Percentiles rank a stretch among this genome's conserved stretches.
Evolutionary conservation across 768 basidiomycete species (phyloP).

Genomic region (Rhizopogon vulgaris): DNA sequence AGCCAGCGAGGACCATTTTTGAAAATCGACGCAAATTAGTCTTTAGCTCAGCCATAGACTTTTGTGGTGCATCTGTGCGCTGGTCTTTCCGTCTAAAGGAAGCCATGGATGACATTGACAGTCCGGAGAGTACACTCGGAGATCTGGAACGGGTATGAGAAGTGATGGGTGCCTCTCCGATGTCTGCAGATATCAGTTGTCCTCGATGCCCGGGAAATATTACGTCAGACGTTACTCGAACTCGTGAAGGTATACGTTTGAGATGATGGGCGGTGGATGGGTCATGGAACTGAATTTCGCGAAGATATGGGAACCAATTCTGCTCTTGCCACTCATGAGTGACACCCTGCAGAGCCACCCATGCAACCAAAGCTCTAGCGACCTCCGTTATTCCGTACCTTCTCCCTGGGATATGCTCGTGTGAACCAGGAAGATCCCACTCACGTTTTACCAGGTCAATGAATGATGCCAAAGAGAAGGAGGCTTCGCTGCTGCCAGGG

Average conservation of each 20-base stretch:
- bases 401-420: conserved; percentile 49
- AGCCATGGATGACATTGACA: conserved; percentile 23
- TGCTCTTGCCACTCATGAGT: conserved; percentile 79
- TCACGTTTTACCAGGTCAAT: conserved; percentile 75
- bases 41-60: conserved; percentile 48
- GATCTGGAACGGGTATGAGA: conserved; percentile 26
- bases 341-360: conserved; percentile 76
- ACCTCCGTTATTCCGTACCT: conserved; percentile 62
- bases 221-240: conserved; percentile 69
- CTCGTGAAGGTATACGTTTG: conserved; percentile 40
- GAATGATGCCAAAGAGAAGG: conserved; percentile 76
- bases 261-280: conserved; percentile 25
- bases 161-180: conserved; percentile 49
- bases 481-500: conserved; percentile 70
- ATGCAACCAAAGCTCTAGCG: conserved; percentile 66
- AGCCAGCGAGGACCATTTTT: conserved; percentile 79
- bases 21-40: conserved; percentile 70
- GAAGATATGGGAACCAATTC: conserved; percentile 58
- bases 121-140: conserved; percentile 18
- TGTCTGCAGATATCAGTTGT: conserved; percentile 76
- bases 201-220: conserved; percentile 61
- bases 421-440: conserved; percentile 53
- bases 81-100: conserved; percentile 19
- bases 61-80: conserved; percentile 17
- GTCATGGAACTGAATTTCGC: conserved; percentile 60